Evolutionary conservation across 805 yeast species (phyloP), one percentile per base, ranked within the genome.

Genomic region (Candida sakaeoensis): DNA sequence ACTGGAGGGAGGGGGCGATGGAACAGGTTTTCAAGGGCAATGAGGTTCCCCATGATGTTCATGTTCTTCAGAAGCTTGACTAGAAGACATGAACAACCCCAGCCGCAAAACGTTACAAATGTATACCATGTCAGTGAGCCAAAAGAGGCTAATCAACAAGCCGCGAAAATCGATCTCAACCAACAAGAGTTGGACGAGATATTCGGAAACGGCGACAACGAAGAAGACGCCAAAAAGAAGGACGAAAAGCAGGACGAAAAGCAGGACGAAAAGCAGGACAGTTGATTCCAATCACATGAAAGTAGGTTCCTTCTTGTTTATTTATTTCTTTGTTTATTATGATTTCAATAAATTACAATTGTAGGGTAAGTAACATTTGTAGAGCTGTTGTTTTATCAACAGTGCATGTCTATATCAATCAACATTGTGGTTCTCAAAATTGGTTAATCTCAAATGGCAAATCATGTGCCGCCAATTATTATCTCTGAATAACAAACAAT

Each of bases 41-140:
- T 27, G 39, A 28, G 23, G 22, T 27, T 14, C 12, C 39, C 39
- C 14, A 36, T 36, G 39, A 36, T 36, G 39, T 27, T 36, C 28
- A 36, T 36, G 39, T 36, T 36, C 22, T 36, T 24, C 24, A 27
- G 39, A 28, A 15, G 23, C 21, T n/a, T 36, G 32, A 27, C 33
- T 10, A 16, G 39, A 14, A 22, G 17, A 15, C 26, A 33, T 33
- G 27, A 28, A 25, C 17, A 14, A 28, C n/a, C n/a, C n/a, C 33
- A 26, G 28, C 39, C 17, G 16, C 33, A 23, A 18, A 19, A 19
- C n/a, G 25, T 31, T 3, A 34, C 22, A 6, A 25, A 24, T n/a
- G 23, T 15, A 10, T 27, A 36, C 21, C 5, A 24, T 19, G 17
- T 19, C 15, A 36, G 13, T 36, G 33, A 27, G 16, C 39, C 26